Conservation (phyloP, 805 yeast species). For the Lachancea thermotolerans region DNA sequence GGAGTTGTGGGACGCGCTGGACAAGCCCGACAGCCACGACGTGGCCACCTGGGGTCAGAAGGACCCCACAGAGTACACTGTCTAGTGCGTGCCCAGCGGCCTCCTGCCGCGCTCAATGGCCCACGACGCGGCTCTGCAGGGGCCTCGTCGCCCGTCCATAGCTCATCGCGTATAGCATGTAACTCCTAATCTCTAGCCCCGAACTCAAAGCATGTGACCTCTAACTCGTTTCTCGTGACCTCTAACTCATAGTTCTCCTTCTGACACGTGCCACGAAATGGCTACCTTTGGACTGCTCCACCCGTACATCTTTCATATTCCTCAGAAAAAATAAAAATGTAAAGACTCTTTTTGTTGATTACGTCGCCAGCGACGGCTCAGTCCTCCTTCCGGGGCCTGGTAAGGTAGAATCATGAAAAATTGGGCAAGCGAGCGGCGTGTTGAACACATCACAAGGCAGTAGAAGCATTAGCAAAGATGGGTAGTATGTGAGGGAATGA, state of each 20-base stretch:
- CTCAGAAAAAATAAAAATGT: too few species aligned
- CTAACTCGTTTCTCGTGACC: background rate
- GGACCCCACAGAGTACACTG: slow-evolving; percentile 2
- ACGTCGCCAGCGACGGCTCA: background rate
- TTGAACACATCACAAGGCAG: slow-evolving; percentile 1
- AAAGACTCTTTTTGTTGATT: background rate
- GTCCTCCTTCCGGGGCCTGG: background rate
- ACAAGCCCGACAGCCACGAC: slow-evolving; percentile 51
- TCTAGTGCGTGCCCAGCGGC: background rate
- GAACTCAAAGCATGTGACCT: too few species aligned
- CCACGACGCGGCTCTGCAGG: too few species aligned
- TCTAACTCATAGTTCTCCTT: background rate
- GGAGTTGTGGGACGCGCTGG: slow-evolving; percentile 36
- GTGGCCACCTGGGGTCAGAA: slow-evolving; percentile 5
- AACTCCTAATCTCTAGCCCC: background rate
- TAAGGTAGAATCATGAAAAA: background rate
- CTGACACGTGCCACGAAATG: too few species aligned
- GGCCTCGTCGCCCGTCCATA: background rate
- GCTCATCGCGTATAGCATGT: background rate
- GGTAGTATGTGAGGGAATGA: slow-evolving; percentile 54
- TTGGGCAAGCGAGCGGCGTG: background rate
- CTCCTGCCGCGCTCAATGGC: too few species aligned
- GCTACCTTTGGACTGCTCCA: background rate
- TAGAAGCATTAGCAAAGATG: slow-evolving; percentile 47
- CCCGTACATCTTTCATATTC: background rate